Evolutionary conservation across 768 basidiomycete species (phyloP), one percentile per base, ranked within the genome.

Genomic region (Mycena metata): DNA sequence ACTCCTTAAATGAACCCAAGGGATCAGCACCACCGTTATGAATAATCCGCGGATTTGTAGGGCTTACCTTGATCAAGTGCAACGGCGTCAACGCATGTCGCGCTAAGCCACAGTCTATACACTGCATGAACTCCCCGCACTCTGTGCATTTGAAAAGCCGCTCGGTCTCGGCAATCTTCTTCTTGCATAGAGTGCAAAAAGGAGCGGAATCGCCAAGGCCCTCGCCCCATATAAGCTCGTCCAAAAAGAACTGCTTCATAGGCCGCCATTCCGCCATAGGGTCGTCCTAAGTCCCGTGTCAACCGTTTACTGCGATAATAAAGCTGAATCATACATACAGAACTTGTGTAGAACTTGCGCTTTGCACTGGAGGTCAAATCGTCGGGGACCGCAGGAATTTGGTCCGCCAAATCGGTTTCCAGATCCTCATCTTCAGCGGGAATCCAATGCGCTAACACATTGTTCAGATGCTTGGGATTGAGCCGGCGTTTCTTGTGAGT

Each of bases 211-310:
- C 3, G 1, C 51, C 51, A 2, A 54, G 6, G 2, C 33, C 51
- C 2, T 33, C 17, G 17, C 9, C 10, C 15, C 51, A 36, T 0
- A 54, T 5, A 3, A 21, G 2, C 17, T 54, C 51, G 51, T 54
- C 51, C 1, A 54, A 26, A 19, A 54, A 54, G 9, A 54, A 35
- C 33, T 54, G 51, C 10, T 54, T 54, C 17, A 54, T 3, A 0
- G 30, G 33, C 16, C 51, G n/a, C 51, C 51, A 54, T 19, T 35
- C 26, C 51, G 51, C 51, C 51, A 54, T 54, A 24, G 33, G 51
- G 33, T 54, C 51, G 35, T 54, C 51, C 51, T 54, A 52, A 16
- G 3, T 24, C 35, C 17, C 17, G n/a, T 33, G 26, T 35, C n/a
- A 52, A 26, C 1, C 9, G 8, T 4, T 26, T 16, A 5, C 30